A percentile compares a stretch with the other conserved stretches of the same genome.
phyloP scores from a whole-genome alignment of 805 yeast genomes.

The Teunomyces stri region DNA sequence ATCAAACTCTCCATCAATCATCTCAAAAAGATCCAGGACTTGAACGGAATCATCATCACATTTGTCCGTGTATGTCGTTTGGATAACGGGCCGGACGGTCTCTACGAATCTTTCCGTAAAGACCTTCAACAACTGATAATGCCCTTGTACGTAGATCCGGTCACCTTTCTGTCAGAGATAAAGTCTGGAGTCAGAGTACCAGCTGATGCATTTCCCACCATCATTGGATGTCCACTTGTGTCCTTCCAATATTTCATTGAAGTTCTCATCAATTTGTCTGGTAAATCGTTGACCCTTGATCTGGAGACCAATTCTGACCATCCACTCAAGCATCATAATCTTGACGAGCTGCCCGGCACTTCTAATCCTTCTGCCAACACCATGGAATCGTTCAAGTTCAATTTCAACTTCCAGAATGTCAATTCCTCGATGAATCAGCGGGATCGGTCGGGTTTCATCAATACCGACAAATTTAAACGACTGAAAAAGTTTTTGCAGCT shows the following conservation, averaged over 20 bases:
- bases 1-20: slow-evolving; percentile 66
- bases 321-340: not conserved
- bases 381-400: slow-evolving; percentile 17
- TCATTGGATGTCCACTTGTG: slow-evolving; percentile 65
- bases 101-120: slow-evolving; percentile 73
- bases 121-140: slow-evolving; percentile 75
- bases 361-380: not conserved
- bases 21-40: slow-evolving; percentile 63
- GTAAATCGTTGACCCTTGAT: slow-evolving; percentile 43
- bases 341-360: not conserved
- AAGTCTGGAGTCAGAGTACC: slow-evolving; percentile 71
- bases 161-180: slow-evolving; percentile 52
- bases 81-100: slow-evolving; percentile 55
- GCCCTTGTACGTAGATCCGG: slow-evolving; percentile 78
- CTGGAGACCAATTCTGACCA: slow-evolving; percentile 5
- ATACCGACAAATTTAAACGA: slow-evolving; percentile 76
- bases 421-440: slow-evolving; percentile 19
- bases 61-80: slow-evolving; percentile 74
- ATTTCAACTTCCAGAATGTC: slow-evolving; percentile 20
- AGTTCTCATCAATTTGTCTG: slow-evolving; percentile 76
- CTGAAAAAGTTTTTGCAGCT: slow-evolving; percentile 76
- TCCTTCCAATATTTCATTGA: slow-evolving; percentile 84
- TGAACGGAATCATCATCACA: slow-evolving; percentile 75
- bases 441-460: slow-evolving; percentile 50
- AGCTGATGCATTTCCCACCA: slow-evolving; percentile 82